Evolutionary conservation across 2,329 filamentous ascomycete species (phyloP).

Genomic region (Didymella glomerata): DNA sequence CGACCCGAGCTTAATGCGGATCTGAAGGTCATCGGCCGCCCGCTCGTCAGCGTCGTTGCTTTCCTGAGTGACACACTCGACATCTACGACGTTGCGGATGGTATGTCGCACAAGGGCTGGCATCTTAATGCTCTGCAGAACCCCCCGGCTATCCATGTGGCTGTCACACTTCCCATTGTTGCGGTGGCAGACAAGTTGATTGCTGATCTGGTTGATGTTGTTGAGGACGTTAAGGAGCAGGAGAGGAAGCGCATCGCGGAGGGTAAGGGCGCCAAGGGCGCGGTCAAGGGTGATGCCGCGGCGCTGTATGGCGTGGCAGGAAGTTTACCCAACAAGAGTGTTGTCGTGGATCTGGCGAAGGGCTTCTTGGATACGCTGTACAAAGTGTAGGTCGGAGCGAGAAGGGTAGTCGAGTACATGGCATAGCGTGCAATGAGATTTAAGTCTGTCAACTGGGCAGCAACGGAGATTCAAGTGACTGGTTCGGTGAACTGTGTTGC

Average conservation of each 20-base stretch:
- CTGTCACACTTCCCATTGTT: slow-evolving; percentile 86
- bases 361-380: slow-evolving; percentile 94
- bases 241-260: slow-evolving; percentile 75
- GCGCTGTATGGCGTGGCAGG: slow-evolving; percentile 95
- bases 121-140: slow-evolving; percentile 94
- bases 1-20: slow-evolving; percentile 74
- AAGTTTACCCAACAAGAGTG: slow-evolving; percentile 92
- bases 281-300: slow-evolving; percentile 76
- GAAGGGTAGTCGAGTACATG: neutral
- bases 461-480: too few species aligned
- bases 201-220: slow-evolving; percentile 68
- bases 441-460: too few species aligned
- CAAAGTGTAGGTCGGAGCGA: slow-evolving; percentile 67
- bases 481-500: too few species aligned
- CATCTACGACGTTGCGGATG: slow-evolving; percentile 94
- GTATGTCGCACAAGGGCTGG: slow-evolving; percentile 85
- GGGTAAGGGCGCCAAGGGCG: slow-evolving; percentile 68
- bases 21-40: slow-evolving; percentile 81
- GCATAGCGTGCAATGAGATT: neutral
- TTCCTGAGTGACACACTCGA: slow-evolving; percentile 86
- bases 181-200: slow-evolving; percentile 83
- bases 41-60: slow-evolving; percentile 88
- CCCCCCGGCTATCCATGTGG: slow-evolving; percentile 91
- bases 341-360: slow-evolving; percentile 87
- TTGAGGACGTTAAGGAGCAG: slow-evolving; percentile 79